These are phyloP conservation scores for Orobanche coerulescens DNA, from an alignment of 257 asterid genomes.

Conservation along the genomic window DNA sequence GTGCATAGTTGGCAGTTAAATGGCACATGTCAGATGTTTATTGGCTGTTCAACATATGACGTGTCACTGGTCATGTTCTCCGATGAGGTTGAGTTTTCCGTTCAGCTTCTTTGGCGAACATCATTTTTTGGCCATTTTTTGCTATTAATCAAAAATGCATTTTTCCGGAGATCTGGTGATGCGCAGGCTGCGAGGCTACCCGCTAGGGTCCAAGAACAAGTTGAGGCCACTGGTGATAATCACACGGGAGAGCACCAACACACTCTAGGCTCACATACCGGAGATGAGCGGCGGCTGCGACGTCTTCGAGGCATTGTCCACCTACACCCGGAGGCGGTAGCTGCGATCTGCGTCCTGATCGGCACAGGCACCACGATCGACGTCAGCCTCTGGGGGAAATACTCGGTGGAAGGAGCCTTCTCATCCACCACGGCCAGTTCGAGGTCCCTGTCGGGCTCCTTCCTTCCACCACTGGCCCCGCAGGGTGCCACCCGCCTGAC, in stretches of 20 bases:
- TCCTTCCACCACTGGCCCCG: conserved; percentile 83
- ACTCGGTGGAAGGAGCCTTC: conserved; percentile 61
- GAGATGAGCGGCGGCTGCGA: conserved; percentile 66
- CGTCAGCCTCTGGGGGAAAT: conserved; percentile 66
- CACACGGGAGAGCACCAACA: conserved; percentile 75
- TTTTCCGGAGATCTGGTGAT: neutral
- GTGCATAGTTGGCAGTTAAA: too few relatives aligned
- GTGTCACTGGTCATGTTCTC: too few relatives aligned
- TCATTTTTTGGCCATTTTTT: too few relatives aligned
- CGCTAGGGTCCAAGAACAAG: conserved; percentile 75
- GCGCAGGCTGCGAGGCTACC: conserved; percentile 51
- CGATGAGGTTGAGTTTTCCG: too few relatives aligned
- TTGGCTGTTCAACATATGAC: too few relatives aligned
- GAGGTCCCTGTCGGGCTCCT: conserved; percentile 82
- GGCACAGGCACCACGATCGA: conserved; percentile 75
- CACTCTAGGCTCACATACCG: conserved; percentile 75
- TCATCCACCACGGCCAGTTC: conserved; percentile 59
- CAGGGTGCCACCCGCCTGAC: conserved; percentile 83
- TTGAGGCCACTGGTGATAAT: conserved; percentile 76
- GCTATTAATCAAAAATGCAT: too few relatives aligned
- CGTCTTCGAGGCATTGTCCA: conserved; percentile 66
- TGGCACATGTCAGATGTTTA: too few relatives aligned
- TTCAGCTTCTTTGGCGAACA: too few relatives aligned
- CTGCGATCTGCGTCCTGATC: conserved; percentile 58
- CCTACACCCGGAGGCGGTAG: conserved; percentile 58